Evolutionary conservation across 805 yeast genomes (phyloP).

Genomic region (Candida parachauliodes): DNA sequence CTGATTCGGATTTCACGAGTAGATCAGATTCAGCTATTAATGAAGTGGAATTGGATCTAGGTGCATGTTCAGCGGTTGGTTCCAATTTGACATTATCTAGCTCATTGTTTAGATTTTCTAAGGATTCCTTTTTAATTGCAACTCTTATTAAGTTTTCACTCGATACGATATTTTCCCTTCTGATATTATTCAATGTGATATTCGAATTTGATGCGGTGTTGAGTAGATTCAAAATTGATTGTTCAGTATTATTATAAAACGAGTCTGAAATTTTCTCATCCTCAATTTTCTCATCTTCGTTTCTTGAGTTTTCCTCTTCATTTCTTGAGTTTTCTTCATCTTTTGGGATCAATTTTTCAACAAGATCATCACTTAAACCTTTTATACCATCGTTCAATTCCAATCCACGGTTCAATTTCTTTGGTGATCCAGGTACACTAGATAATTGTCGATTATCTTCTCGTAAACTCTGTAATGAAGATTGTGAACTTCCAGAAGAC

Average conservation of each 20-base stretch:
- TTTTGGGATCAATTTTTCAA: conserved; percentile 29
- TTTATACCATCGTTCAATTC: conserved; percentile 41
- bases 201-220: conserved; percentile 16
- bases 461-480: conserved; percentile 33
- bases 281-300: conserved; percentile 1
- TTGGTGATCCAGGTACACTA: conserved; percentile 15
- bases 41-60: too few relatives aligned
- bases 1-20: too few relatives aligned
- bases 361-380: conserved; percentile 38
- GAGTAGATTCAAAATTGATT: conserved; percentile 38
- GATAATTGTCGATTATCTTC: conserved; percentile 27
- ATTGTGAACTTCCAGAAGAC: conserved; percentile 37
- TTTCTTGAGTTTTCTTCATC: conserved; percentile 10
- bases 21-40: too few relatives aligned
- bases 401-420: conserved; percentile 22
- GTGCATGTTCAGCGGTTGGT: too few relatives aligned
- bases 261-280: conserved; percentile 29
- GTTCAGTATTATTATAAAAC: conserved; percentile 33
- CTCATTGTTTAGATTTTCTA: too few relatives aligned
- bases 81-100: background rate
- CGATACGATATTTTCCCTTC: too few relatives aligned
- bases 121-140: background rate
- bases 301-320: too few relatives aligned
- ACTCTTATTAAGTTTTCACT: background rate
- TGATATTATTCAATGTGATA: background rate